phyloP scores from a whole-genome alignment of 2,329 filamentous ascomycete species.

The Fusarium guadeloupense region DNA sequence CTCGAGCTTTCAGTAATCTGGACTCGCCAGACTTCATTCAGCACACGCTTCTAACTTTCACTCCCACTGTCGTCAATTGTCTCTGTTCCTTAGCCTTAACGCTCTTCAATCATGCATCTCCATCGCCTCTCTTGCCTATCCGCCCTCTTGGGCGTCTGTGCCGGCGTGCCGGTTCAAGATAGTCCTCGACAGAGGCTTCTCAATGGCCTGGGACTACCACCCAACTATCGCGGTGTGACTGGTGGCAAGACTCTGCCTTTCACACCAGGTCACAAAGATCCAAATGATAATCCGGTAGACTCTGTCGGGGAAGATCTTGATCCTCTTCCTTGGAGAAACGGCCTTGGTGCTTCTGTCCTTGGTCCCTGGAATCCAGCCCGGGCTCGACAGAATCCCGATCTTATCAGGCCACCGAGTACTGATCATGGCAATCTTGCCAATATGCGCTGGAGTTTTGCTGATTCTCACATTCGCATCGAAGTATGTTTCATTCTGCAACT shows the following conservation, averaged over 20 bases:
- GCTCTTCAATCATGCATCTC: conserved; percentile 26
- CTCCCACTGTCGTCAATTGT: neutral
- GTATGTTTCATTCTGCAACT: conserved; percentile 47
- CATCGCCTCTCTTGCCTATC: conserved; percentile 24
- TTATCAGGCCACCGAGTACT: conserved; percentile 76
- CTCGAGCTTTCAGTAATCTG: neutral
- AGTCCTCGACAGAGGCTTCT: conserved; percentile 65
- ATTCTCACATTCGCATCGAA: conserved; percentile 71
- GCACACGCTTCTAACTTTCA: neutral
- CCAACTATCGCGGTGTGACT: conserved; percentile 51
- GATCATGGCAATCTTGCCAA: conserved; percentile 76
- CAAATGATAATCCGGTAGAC: conserved; percentile 70
- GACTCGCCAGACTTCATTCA: neutral
- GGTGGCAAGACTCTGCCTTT: conserved; percentile 59
- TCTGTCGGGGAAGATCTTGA: conserved; percentile 67
- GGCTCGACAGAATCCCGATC: conserved; percentile 74
- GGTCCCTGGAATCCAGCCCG: conserved; percentile 76
- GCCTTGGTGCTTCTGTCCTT: conserved; percentile 70
- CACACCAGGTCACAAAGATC: conserved; percentile 67
- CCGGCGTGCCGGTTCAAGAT: conserved; percentile 50
- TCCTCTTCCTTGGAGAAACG: conserved; percentile 71
- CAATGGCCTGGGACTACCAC: conserved; percentile 58
- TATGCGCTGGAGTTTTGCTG: conserved; percentile 76
- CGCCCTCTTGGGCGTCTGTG: conserved; percentile 22
- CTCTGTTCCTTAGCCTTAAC: neutral